These are phyloP conservation scores for Haplosporangium sp. DNA, from an alignment of 371 early-diverging fungal species.

Conservation along the genomic window DNA sequence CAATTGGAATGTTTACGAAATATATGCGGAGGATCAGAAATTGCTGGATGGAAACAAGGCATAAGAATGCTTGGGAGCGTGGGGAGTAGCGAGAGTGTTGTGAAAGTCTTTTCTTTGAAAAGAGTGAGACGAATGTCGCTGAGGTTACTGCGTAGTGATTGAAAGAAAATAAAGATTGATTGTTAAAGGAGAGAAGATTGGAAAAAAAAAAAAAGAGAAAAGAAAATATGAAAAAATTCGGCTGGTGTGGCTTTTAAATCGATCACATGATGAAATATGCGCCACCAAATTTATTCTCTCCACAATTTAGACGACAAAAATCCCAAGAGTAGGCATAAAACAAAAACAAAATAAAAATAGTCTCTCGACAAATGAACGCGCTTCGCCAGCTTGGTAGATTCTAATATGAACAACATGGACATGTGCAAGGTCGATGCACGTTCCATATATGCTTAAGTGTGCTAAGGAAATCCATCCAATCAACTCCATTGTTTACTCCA, in stretches of 20 bases:
- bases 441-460: no score
- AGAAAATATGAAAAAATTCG: neutral
- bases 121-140: constrained; percentile 9
- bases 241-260: neutral
- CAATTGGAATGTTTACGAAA: constrained; percentile 21
- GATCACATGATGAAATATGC: neutral
- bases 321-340: no score
- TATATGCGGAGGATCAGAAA: constrained; percentile 47
- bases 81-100: constrained; percentile 25
- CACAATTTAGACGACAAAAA: no score
- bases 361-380: no score
- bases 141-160: neutral
- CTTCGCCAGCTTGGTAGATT: no score
- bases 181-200: neutral
- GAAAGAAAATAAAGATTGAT: neutral
- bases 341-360: no score
- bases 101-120: constrained; percentile 17
- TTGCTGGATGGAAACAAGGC: constrained; percentile 53
- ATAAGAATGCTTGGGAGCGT: constrained; percentile 55
- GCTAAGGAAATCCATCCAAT: no score
- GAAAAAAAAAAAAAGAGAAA: constrained; percentile 7
- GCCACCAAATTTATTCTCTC: no score
- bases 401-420: no score
- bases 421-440: no score
- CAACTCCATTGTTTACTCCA: no score